These are phyloP conservation scores for Cystobasidium sp. DNA, from an alignment of 1,284 basidiomycete species.

Conservation along the genomic window DNA sequence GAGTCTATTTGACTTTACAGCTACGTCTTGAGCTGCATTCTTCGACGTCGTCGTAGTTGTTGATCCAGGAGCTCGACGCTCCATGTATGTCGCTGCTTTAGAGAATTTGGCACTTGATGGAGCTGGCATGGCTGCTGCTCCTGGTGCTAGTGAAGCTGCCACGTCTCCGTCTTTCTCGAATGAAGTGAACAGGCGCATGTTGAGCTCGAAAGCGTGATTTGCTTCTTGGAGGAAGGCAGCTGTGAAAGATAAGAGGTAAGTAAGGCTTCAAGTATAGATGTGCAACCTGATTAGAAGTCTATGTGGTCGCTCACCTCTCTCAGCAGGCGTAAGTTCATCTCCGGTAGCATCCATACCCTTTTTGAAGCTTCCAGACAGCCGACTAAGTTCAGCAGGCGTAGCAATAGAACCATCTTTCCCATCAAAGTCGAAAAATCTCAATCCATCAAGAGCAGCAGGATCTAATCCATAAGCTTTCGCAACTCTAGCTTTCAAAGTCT, in stretches of 20 bases:
- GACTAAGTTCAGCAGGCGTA: constrained; percentile 66
- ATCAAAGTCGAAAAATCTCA: constrained; percentile 77
- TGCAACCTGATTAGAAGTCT: too few species aligned
- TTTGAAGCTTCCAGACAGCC: constrained; percentile 77
- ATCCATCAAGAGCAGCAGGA: constrained; percentile 44
- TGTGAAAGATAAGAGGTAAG: constrained; percentile 50
- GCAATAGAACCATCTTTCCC: constrained; percentile 50
- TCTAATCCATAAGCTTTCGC: constrained; percentile 71
- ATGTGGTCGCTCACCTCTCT: constrained; percentile 71
- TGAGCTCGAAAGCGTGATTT: constrained; percentile 70
- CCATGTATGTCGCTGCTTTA: constrained; percentile 13
- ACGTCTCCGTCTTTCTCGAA: constrained; percentile 37
- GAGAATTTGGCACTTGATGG: constrained; percentile 10
- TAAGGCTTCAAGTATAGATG: too few species aligned
- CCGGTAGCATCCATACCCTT: constrained; percentile 72
- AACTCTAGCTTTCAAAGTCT: constrained; percentile 69
- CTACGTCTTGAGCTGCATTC: neutral
- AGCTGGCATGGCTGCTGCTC: constrained; percentile 11
- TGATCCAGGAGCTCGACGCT: neutral
- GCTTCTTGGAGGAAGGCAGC: constrained; percentile 67
- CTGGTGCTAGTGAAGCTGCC: neutral
- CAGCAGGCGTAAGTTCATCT: constrained; percentile 60
- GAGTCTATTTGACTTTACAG: neutral
- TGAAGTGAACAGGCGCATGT: constrained; percentile 66
- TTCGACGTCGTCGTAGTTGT: neutral